Base-by-base conservation (phyloP, 768 basidiomycete genomes). In the Lactifluus subvellereus region DNA sequence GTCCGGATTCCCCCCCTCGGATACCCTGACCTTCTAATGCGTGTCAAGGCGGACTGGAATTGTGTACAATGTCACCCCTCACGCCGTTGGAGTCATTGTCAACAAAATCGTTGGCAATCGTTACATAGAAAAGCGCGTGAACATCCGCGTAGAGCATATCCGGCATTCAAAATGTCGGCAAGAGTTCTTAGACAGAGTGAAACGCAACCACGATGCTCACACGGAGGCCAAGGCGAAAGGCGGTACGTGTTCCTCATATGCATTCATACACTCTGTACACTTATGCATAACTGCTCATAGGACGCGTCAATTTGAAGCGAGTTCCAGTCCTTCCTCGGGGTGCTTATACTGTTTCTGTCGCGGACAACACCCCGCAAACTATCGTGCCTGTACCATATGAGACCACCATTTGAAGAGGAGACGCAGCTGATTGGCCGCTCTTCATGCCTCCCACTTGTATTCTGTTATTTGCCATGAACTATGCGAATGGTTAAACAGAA, bases 31-130 rank as follows among this genome's bases (percentile, higher is more conserved):
- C n/a, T 50, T 45, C 52, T 56, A 45, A 40, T 32, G 11, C 32
- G 35, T 20, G 22, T 20, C 69, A 68, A 95, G 95, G 71, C 94
- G 95, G 70, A 99, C 97, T 66, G 97, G 97, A 59, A 94, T 98
- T 72, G 81, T 99, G 69, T 98, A 97, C 86, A 99, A 99, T 79
- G 94, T 99, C 67, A 93, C 96, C 47, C 91, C 91, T 62, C 83
- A 86, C 58, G 89, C 94, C 54, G 95, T 98, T 69, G 95, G 96
- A 74, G 89, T 99, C 66, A 94, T 98, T 76, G 87, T 96, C 66
- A 86, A 96, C 89, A 99, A 99, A 78, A 83, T 98, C 73, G 96
- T 99, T 72, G 96, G 96, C 68, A 95, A 95, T 82, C 92, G 97
- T 70, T 99, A 96, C 87, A 78, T 99, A 61, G 94, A 98, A 82